These are phyloP conservation scores for Debaryomyces coudertii DNA, from an alignment of 1,139 yeast species.

Conservation along the genomic window DNA sequence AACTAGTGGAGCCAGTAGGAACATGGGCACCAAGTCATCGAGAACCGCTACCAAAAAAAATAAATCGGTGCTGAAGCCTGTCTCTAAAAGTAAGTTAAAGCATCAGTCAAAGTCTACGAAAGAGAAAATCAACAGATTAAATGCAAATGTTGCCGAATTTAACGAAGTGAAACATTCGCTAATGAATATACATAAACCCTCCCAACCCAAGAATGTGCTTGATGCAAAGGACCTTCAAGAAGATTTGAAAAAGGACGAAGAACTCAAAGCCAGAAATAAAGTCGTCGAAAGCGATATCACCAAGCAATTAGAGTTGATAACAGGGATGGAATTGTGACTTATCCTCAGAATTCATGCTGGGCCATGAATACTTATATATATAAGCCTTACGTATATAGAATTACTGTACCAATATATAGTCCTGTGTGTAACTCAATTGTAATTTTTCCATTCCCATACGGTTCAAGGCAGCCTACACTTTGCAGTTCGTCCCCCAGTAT, in stretches of 20 bases:
- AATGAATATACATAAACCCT: constrained; percentile 17
- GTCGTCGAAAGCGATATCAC: constrained; percentile 54
- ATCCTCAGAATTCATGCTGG: constrained; percentile 4
- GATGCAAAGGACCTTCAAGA: constrained; percentile 38
- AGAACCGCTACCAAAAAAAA: constrained; percentile 11
- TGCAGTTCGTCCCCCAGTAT: not conserved
- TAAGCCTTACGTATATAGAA: not conserved
- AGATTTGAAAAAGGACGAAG: constrained; percentile 48
- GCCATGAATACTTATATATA: constrained; percentile 2
- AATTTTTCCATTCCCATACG: not conserved
- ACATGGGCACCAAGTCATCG: constrained; percentile 1
- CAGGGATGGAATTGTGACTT: constrained; percentile 48
- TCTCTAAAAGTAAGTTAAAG: constrained; percentile 23
- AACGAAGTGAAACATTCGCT: constrained; percentile 37
- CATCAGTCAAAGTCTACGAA: constrained; percentile 38
- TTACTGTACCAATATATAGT: not conserved
- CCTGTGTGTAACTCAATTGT: not conserved
- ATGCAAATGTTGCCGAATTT: constrained; percentile 41
- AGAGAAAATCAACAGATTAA: constrained; percentile 46
- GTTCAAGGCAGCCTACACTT: not conserved
- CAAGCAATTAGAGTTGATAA: constrained; percentile 61
- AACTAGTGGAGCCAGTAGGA: not conserved
- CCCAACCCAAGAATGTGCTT: constrained; percentile 26
- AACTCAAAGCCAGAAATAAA: constrained; percentile 39
- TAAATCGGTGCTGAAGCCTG: constrained; percentile 18